Conservation (phyloP, 2,329 filamentous ascomycete species). For the Colletotrichum lini region DNA sequence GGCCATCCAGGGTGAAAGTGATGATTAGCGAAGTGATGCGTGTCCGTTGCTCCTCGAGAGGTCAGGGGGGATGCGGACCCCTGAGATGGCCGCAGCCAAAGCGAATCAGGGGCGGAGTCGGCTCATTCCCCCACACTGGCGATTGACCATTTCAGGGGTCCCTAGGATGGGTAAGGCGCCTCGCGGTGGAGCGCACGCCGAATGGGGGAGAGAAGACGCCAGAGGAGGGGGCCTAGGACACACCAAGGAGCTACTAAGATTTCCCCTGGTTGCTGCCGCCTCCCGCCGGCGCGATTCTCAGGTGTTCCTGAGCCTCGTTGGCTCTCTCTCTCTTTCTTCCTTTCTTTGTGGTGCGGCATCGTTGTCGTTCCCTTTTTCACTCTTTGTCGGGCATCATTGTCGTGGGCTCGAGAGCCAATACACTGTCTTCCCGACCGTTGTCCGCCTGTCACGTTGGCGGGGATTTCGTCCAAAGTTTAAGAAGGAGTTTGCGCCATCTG, state of each 20-base stretch:
- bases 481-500: slow-evolving; percentile 4
- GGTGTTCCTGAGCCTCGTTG: background rate
- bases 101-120: slow-evolving; percentile 27
- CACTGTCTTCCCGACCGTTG: background rate
- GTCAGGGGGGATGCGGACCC: slow-evolving; percentile 27
- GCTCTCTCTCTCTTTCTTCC: slow-evolving; percentile 2
- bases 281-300: slow-evolving; percentile 21
- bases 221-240: slow-evolving; percentile 1
- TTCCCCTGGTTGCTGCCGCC: slow-evolving; percentile 29
- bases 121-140: slow-evolving; percentile 24
- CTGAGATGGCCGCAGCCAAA: slow-evolving; percentile 7
- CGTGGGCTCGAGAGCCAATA: background rate
- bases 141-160: slow-evolving; percentile 33
- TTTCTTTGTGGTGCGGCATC: slow-evolving; percentile 15
- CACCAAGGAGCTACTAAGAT: slow-evolving; percentile 28
- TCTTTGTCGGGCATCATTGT: slow-evolving; percentile 10
- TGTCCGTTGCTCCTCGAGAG: slow-evolving; percentile 15
- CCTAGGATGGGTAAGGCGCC: slow-evolving; percentile 31
- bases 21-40: slow-evolving; percentile 23
- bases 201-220: slow-evolving; percentile 3
- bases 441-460: background rate
- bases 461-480: slow-evolving; percentile 28
- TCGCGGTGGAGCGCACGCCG: slow-evolving; percentile 32
- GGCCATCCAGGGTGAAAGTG: slow-evolving; percentile 25
- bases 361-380: background rate